A percentile compares a stretch with the other conserved stretches of the same genome.
Conservation (phyloP, 306 rosid genomes). For the Trichosanthes truncata region DNA sequence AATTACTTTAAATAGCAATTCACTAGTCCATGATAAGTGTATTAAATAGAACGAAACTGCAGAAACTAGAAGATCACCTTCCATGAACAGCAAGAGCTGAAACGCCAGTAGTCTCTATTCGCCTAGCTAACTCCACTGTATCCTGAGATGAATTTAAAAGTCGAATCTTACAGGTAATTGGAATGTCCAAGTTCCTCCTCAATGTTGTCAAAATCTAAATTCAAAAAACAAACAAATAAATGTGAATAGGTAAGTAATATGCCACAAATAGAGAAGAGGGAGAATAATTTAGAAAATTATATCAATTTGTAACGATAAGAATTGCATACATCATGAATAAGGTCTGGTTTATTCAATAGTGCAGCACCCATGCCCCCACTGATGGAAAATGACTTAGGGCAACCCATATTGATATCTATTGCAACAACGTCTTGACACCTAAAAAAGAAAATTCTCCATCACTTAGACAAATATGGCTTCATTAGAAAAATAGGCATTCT, state of each 20-base stretch:
- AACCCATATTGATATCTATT: conserved; percentile 89
- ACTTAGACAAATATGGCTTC: neutral
- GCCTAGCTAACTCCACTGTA: conserved; percentile 76
- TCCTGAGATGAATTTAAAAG: conserved; percentile 59
- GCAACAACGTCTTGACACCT: conserved; percentile 87
- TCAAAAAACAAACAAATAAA: conserved; percentile 9
- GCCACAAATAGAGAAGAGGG: neutral
- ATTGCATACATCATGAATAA: conserved; percentile 62
- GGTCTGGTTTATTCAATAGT: conserved; percentile 64
- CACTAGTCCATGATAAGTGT: neutral
- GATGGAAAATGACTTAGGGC: conserved; percentile 81
- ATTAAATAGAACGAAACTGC: neutral
- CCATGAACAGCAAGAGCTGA: conserved; percentile 88
- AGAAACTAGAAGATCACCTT: conserved; percentile 36
- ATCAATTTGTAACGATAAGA: conserved; percentile 6
- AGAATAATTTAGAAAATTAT: conserved; percentile 1
- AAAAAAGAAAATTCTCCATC: conserved; percentile 7
- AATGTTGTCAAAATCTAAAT: conserved; percentile 76
- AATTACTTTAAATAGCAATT: neutral
- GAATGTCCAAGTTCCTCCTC: conserved; percentile 67
- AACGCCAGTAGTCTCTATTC: conserved; percentile 84
- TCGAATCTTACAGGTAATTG: conserved; percentile 86
- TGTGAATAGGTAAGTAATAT: conserved; percentile 7
- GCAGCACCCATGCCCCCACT: conserved; percentile 97
- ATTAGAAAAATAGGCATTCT: conserved; percentile 3